A percentile compares a stretch with the other conserved stretches of the same genome.
phyloP scores from a whole-genome alignment of 805 yeast species.

The Dipodascus albidus region DNA sequence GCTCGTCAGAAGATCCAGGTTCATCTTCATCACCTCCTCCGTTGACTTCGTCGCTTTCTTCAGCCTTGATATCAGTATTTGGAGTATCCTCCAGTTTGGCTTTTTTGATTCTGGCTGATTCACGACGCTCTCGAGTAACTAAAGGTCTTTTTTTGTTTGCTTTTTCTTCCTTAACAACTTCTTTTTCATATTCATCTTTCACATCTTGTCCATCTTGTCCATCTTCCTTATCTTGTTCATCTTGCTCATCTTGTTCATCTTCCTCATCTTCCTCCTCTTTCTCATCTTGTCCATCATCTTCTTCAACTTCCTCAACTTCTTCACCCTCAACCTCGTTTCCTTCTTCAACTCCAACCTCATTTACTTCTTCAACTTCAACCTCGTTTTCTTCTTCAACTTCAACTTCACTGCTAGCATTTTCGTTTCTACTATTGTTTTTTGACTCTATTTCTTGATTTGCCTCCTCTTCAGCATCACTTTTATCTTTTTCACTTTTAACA shows the following conservation, averaged over 20 bases:
- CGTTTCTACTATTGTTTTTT: too few relatives aligned
- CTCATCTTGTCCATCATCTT: constrained; percentile 4
- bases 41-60: constrained; percentile 7
- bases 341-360: background rate
- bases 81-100: constrained; percentile 4
- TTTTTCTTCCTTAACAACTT: constrained; percentile 7
- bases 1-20: constrained; percentile 6
- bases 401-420: too few relatives aligned
- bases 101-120: constrained; percentile 4
- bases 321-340: constrained; percentile 4
- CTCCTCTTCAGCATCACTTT: background rate
- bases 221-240: constrained; percentile 4
- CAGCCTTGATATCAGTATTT: constrained; percentile 1
- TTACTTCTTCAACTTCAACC: constrained; percentile 1
- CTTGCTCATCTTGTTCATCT: constrained; percentile 5
- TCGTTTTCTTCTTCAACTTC: background rate
- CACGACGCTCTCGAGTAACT: constrained; percentile 4
- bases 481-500: constrained; percentile 4
- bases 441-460: too few relatives aligned
- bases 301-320: constrained; percentile 4
- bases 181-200: constrained; percentile 10
- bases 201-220: constrained; percentile 7
- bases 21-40: constrained; percentile 2
- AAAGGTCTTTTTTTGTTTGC: constrained; percentile 8
- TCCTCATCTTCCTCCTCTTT: constrained; percentile 8